These are phyloP conservation scores for Asterella californica DNA, from an alignment of 225 moss, liverwort and hornwort species.

Conservation along the genomic window DNA sequence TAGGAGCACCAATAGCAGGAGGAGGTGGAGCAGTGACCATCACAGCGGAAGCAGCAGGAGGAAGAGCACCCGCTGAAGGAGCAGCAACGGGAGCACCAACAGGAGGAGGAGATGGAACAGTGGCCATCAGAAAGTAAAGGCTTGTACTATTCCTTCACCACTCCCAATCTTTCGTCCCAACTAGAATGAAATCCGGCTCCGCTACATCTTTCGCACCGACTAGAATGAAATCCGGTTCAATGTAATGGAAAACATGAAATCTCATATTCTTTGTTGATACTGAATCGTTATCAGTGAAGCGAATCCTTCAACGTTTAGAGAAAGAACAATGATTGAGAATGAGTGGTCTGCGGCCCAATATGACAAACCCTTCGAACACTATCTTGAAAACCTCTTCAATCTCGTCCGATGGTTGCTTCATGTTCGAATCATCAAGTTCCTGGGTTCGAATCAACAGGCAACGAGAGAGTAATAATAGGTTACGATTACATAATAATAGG, in stretches of 20 bases:
- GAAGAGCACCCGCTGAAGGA: too few relatives aligned
- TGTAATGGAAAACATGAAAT: neutral
- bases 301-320: neutral
- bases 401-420: too few relatives aligned
- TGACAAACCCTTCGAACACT: neutral
- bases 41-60: too few relatives aligned
- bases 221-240: neutral
- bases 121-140: neutral
- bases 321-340: neutral
- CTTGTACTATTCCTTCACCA: neutral
- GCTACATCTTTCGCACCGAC: too few relatives aligned
- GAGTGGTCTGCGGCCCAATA: neutral
- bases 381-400: neutral
- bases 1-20: neutral
- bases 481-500: too few relatives aligned
- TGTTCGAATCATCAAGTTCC: too few relatives aligned
- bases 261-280: neutral
- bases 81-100: neutral
- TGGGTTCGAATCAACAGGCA: too few relatives aligned
- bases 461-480: too few relatives aligned
- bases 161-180: neutral
- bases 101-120: neutral
- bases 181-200: neutral
- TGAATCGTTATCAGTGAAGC: neutral
- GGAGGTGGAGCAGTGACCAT: neutral